Evolutionary conservation across 225 moss, liverwort and hornwort genomes (phyloP).

Genomic region (Neckera pumila): DNA sequence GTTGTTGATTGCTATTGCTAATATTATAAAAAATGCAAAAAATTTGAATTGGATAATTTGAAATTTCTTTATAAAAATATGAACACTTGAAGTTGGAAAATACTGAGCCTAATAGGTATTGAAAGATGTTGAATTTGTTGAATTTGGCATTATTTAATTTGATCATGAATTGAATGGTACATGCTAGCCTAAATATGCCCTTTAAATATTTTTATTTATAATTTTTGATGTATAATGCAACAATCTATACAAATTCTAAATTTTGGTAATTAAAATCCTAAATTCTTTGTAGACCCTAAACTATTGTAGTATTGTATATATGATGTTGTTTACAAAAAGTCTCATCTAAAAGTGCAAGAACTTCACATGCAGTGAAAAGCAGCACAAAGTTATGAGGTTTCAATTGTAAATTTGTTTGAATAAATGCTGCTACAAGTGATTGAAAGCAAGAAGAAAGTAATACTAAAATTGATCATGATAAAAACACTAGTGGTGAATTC

Average conservation of each 20-base stretch:
- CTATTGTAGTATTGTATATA: too few relatives aligned
- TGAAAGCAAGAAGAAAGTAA: neutral
- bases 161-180: neutral
- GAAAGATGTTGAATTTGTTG: neutral
- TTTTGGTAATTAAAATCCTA: neutral
- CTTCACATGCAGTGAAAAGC: neutral
- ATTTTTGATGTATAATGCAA: too few relatives aligned
- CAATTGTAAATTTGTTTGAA: neutral
- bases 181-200: neutral
- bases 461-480: neutral
- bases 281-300: neutral
- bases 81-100: neutral
- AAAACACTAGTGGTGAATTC: neutral
- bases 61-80: neutral
- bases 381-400: neutral
- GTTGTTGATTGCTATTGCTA: neutral
- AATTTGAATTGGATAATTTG: rapidly evolving
- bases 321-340: neutral
- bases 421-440: neutral
- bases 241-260: neutral
- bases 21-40: neutral
- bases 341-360: neutral
- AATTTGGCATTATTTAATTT: neutral
- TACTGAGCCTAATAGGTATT: neutral
- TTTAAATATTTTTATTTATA: neutral